Conservation (phyloP, 306 rosid genomes). For the Rubus idaeus region DNA sequence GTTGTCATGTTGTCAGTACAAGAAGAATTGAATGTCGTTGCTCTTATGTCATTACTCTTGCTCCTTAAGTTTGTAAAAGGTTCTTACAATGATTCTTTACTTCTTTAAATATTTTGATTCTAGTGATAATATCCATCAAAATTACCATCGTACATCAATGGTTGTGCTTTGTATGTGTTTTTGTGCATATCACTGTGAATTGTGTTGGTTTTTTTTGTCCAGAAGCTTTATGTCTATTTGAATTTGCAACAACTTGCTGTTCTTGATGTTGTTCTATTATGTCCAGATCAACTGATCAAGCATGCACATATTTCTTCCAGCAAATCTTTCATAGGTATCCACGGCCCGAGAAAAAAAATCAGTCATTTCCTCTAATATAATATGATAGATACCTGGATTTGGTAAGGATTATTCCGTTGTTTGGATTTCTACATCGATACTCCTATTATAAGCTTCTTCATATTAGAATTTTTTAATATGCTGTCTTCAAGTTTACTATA, state of each 20-base stretch:
- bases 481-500: constrained; percentile 24
- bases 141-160: background rate
- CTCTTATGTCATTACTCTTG: too few relatives aligned
- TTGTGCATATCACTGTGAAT: too few relatives aligned
- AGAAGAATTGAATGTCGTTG: too few relatives aligned
- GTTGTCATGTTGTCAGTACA: background rate
- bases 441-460: background rate
- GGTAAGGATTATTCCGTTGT: constrained; percentile 43
- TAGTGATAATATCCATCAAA: background rate
- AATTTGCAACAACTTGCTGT: background rate
- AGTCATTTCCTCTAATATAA: constrained; percentile 92
- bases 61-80: too few relatives aligned
- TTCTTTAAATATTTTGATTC: background rate
- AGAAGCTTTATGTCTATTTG: constrained; percentile 17
- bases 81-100: background rate
- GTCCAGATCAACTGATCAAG: constrained; percentile 32
- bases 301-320: constrained; percentile 47
- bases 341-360: constrained; percentile 77
- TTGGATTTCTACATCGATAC: constrained; percentile 1
- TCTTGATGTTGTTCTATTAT: constrained; percentile 24
- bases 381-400: constrained; percentile 83
- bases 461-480: background rate
- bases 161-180: too few relatives aligned
- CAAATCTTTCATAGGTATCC: constrained; percentile 73
- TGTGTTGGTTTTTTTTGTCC: background rate